Evolutionary conservation across 352 stramenopile genomes (phyloP).

Genomic region (Halophytophthora polymorphica): DNA sequence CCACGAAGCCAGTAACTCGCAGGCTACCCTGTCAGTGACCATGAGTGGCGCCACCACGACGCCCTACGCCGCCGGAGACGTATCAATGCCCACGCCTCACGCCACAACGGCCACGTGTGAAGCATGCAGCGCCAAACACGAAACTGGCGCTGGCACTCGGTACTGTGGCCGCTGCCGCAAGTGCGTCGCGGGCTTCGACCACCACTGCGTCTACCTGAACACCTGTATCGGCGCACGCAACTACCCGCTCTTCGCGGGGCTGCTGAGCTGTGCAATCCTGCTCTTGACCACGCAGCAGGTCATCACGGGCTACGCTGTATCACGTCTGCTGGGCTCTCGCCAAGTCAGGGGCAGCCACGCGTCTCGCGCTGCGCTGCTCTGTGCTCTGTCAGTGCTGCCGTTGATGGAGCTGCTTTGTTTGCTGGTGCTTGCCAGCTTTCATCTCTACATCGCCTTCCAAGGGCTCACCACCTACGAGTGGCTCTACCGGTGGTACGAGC

Average conservation of each 20-base stretch:
- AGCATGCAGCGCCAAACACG: slow-evolving; percentile 20
- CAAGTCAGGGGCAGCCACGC: slow-evolving; percentile 4
- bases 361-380: slow-evolving; percentile 22
- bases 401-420: slow-evolving; percentile 57
- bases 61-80: background rate
- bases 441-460: slow-evolving; percentile 54
- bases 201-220: slow-evolving; percentile 95
- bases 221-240: slow-evolving; percentile 89
- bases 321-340: slow-evolving; percentile 9
- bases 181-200: slow-evolving; percentile 92
- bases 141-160: slow-evolving; percentile 36
- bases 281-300: slow-evolving; percentile 53
- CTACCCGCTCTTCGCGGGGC: slow-evolving; percentile 54
- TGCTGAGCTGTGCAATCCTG: slow-evolving; percentile 55
- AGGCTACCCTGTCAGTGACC: slow-evolving; percentile 5
- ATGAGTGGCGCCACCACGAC: background rate
- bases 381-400: slow-evolving; percentile 38
- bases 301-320: slow-evolving; percentile 44
- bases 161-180: slow-evolving; percentile 95
- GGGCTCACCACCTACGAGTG: slow-evolving; percentile 57
- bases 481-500: slow-evolving; percentile 39
- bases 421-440: slow-evolving; percentile 54
- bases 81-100: slow-evolving; percentile 10
- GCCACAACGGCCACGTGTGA: slow-evolving; percentile 27
- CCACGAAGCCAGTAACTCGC: background rate